A percentile compares a stretch with the other conserved stretches of the same genome.
Conservation (phyloP, 176 grass and related monocot genomes). For the Chloris gayana region DNA sequence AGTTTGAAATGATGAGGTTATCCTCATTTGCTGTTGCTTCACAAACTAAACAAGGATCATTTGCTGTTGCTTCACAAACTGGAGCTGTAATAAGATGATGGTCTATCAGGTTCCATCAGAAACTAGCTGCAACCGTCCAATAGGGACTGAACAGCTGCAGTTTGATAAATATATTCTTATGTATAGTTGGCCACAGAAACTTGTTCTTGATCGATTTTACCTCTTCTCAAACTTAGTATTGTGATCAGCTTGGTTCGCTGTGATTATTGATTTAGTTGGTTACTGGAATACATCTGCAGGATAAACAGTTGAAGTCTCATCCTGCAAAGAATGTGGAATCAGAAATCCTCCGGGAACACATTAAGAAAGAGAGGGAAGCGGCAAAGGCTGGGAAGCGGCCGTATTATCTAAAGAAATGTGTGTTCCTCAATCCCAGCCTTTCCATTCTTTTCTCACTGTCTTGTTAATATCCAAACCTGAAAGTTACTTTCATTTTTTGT, state of each 20-base stretch:
- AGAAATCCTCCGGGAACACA: constrained; percentile 76
- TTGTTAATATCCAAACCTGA: constrained; percentile 18
- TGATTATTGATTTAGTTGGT: constrained; percentile 14
- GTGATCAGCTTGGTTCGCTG: neutral
- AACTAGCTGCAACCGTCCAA: constrained; percentile 15
- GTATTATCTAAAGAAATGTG: constrained; percentile 97
- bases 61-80: neutral
- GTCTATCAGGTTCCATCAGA: neutral
- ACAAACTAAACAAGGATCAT: neutral
- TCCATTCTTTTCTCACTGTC: neutral
- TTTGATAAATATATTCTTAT: neutral
- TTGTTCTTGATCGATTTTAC: neutral
- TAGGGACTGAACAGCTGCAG: neutral
- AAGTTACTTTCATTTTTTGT: constrained; percentile 46
- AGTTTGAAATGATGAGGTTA: neutral
- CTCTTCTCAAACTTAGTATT: constrained; percentile 5
- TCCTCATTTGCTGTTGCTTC: neutral
- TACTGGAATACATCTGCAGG: constrained; percentile 47
- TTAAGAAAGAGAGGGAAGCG: constrained; percentile 91
- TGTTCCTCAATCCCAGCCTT: neutral
- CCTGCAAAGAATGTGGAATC: constrained; percentile 64
- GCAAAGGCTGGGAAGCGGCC: constrained; percentile 72
- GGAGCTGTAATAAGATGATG: neutral
- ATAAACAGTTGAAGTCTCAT: constrained; percentile 83
- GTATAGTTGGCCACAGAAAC: neutral